Percentiles rank a stretch among this genome's conserved stretches.
Conservation (phyloP, 1,139 yeast species). For the Saccharomycopsis hybrid region DNA sequence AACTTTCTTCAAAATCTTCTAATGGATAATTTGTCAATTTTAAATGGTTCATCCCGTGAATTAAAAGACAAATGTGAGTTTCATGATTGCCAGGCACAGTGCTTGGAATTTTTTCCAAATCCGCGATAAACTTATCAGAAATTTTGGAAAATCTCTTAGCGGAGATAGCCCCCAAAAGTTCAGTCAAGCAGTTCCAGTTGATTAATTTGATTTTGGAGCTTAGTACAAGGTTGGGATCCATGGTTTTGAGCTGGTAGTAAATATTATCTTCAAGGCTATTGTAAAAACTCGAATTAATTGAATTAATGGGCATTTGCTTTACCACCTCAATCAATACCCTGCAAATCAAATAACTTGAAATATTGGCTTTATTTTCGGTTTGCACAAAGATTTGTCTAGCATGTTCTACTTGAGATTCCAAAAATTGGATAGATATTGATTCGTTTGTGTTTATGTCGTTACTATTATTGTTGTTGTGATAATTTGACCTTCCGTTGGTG, state of each 20-base stretch:
- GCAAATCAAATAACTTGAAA: conserved; percentile 85
- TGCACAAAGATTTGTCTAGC: conserved; percentile 69
- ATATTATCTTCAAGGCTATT: conserved; percentile 89
- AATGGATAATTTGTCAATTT: conserved; percentile 76
- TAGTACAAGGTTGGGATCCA: conserved; percentile 67
- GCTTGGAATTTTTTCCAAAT: conserved; percentile 70
- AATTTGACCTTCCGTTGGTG: conserved; percentile 5
- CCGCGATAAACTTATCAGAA: conserved; percentile 90
- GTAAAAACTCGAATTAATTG: conserved; percentile 67
- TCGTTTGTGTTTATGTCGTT: conserved; percentile 24
- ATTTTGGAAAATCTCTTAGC: conserved; percentile 76
- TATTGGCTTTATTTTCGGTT: conserved; percentile 81
- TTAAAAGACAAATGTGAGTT: conserved; percentile 64
- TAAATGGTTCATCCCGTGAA: conserved; percentile 87
- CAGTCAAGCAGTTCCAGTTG: conserved; percentile 91
- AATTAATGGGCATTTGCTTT: conserved; percentile 61
- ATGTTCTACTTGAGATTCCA: conserved; percentile 43
- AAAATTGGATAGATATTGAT: conserved; percentile 20
- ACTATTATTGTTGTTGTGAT: background rate
- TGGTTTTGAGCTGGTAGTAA: conserved; percentile 79
- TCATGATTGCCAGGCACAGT: conserved; percentile 42
- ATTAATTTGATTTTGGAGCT: conserved; percentile 76
- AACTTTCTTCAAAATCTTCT: conserved; percentile 87
- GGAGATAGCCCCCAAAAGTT: conserved; percentile 85
- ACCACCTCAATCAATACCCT: conserved; percentile 91